Percentiles rank a stretch among this genome's conserved stretches.
Conservation (phyloP, 208 protist species). For the Wallacemonas collosoma region DNA sequence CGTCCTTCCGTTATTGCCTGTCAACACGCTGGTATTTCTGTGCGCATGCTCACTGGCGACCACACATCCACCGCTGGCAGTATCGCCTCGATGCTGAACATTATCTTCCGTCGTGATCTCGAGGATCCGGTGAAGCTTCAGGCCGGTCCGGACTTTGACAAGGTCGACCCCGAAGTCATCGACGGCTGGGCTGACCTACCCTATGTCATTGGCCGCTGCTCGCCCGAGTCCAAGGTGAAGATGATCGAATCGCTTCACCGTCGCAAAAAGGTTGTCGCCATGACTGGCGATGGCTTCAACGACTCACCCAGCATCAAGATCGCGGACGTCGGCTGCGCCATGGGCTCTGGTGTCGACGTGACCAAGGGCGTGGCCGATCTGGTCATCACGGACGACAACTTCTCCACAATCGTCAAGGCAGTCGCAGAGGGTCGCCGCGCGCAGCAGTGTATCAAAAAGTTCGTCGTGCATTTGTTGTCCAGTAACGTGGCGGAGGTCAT, state of each 20-base stretch:
- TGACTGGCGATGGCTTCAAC: conserved; percentile 97
- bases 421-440: conserved; percentile 88
- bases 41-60: conserved; percentile 93
- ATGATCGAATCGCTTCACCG: conserved; percentile 91
- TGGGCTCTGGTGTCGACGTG: conserved; percentile 97
- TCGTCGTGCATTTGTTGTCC: conserved; percentile 88
- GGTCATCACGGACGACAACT: conserved; percentile 99
- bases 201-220: conserved; percentile 87
- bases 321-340: conserved; percentile 96
- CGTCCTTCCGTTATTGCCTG: conserved; percentile 81
- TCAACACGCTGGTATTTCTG: conserved; percentile 87
- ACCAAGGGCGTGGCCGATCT: conserved; percentile 94
- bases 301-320: conserved; percentile 96
- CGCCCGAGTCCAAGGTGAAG: conserved; percentile 89
- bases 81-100: conserved; percentile 89
- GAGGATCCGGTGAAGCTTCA: conserved; percentile 67
- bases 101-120: conserved; percentile 66
- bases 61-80: conserved; percentile 85
- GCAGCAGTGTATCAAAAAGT: conserved; percentile 89
- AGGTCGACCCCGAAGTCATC: conserved; percentile 64
- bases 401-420: conserved; percentile 96
- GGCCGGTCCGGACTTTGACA: conserved; percentile 85
- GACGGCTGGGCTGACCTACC: conserved; percentile 79
- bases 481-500: conserved; percentile 91
- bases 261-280: conserved; percentile 73